Evolutionary conservation across 1,284 basidiomycete species (phyloP).

Genomic region (Bjerkandera adusta): DNA sequence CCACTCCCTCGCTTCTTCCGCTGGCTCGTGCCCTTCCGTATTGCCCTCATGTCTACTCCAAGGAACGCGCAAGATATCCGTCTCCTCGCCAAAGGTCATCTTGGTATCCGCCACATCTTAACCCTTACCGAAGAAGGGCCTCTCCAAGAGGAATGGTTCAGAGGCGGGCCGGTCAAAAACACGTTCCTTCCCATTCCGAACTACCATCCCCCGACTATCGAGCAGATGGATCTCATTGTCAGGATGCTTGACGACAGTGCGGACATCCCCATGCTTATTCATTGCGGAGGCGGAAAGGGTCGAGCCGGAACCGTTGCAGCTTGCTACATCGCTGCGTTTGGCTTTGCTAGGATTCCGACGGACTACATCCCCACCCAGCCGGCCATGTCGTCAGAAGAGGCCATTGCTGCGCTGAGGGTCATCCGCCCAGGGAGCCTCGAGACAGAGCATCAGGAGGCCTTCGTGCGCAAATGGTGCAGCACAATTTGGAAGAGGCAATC

Average conservation of each 20-base stretch:
- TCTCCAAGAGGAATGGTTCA: constrained; percentile 47
- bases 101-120: constrained; percentile 56
- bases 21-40: constrained; percentile 56
- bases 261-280: constrained; percentile 50
- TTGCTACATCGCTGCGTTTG: constrained; percentile 56
- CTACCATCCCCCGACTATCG: constrained; percentile 50
- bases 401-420: constrained; percentile 43
- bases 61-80: constrained; percentile 47
- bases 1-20: constrained; percentile 57
- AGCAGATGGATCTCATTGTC: constrained; percentile 58
- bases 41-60: constrained; percentile 63
- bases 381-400: constrained; percentile 44
- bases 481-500: constrained; percentile 57
- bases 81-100: constrained; percentile 39
- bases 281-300: constrained; percentile 64
- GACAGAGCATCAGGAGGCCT: constrained; percentile 51
- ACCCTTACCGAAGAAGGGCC: constrained; percentile 60
- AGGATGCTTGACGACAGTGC: constrained; percentile 41
- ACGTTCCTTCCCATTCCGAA: constrained; percentile 57
- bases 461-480: constrained; percentile 55
- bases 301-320: constrained; percentile 61
- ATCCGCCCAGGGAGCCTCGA: constrained; percentile 56
- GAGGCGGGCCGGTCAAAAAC: constrained; percentile 40
- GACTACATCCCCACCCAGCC: constrained; percentile 37
- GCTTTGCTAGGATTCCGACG: constrained; percentile 41